Percentiles rank a stretch among this genome's conserved stretches.
phyloP scores from a whole-genome alignment of 257 asterid genomes.

The Cordia subcordata region DNA sequence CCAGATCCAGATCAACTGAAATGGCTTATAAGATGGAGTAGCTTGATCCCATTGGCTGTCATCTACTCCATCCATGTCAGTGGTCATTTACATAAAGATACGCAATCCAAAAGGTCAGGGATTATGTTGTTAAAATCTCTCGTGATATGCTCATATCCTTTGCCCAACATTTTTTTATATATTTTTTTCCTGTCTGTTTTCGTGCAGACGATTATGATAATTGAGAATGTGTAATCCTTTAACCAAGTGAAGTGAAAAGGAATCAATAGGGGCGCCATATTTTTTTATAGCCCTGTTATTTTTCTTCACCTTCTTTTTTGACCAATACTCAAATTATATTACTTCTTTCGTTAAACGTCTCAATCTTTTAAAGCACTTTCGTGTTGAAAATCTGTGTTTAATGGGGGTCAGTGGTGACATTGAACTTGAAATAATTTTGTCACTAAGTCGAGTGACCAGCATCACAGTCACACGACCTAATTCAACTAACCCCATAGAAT shows the following conservation, averaged over 20 bases:
- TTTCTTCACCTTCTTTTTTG: conserved; percentile 27
- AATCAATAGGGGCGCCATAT: conserved; percentile 9
- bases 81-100: too few relatives aligned
- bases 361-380: neutral
- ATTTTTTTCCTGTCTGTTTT: too few relatives aligned
- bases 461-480: conserved; percentile 18
- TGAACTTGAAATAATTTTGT: conserved; percentile 17
- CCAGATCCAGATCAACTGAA: too few relatives aligned
- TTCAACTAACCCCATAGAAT: conserved; percentile 15
- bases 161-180: too few relatives aligned
- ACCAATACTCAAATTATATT: too few relatives aligned
- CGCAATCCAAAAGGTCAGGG: too few relatives aligned
- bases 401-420: conserved; percentile 4
- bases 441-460: conserved; percentile 25
- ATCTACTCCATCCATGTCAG: too few relatives aligned
- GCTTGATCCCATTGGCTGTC: too few relatives aligned
- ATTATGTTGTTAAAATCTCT: too few relatives aligned
- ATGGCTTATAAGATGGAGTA: too few relatives aligned
- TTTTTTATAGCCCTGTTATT: conserved; percentile 6
- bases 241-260: neutral
- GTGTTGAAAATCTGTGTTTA: neutral
- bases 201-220: too few relatives aligned
- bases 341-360: conserved; percentile 9
- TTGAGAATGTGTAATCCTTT: neutral
- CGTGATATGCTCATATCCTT: too few relatives aligned